Percentiles rank a stretch among this genome's conserved stretches.
phyloP scores from a whole-genome alignment of 2,329 filamentous ascomycete species.

The Fusarium caatingaense region DNA sequence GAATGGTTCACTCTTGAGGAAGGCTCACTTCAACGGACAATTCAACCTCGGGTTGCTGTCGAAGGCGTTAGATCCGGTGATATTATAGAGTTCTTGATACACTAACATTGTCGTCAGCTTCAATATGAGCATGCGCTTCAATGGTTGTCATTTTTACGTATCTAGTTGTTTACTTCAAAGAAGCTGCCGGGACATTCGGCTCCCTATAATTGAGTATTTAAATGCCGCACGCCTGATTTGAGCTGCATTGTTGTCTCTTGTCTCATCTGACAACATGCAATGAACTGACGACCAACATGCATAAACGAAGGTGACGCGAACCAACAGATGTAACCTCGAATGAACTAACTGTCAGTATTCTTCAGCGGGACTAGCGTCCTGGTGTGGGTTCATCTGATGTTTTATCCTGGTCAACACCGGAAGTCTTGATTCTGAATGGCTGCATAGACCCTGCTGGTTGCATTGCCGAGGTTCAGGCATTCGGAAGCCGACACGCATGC shows the following conservation, averaged over 20 bases:
- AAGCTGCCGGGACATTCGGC: not conserved
- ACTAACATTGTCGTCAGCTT: conserved; percentile 11
- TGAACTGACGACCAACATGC: conserved; percentile 1
- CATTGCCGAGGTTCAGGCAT: not conserved
- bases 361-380: not conserved
- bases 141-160: conserved; percentile 14
- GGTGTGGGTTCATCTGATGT: not conserved
- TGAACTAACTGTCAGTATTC: not conserved
- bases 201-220: not conserved
- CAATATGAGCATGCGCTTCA: conserved; percentile 12
- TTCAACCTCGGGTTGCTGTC: not conserved
- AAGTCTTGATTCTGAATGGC: not conserved
- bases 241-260: conserved; percentile 19
- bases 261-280: not conserved
- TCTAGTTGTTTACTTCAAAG: not conserved
- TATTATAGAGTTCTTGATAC: accelerated
- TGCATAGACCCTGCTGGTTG: not conserved
- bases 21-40: not conserved
- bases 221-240: conserved; percentile 7
- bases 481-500: not conserved
- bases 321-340: not conserved
- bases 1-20: accelerated
- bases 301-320: not conserved
- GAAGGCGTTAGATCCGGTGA: not conserved
- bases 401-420: not conserved